phyloP scores from a whole-genome alignment of 2,329 filamentous ascomycete species.

The Diaporthe eres region DNA sequence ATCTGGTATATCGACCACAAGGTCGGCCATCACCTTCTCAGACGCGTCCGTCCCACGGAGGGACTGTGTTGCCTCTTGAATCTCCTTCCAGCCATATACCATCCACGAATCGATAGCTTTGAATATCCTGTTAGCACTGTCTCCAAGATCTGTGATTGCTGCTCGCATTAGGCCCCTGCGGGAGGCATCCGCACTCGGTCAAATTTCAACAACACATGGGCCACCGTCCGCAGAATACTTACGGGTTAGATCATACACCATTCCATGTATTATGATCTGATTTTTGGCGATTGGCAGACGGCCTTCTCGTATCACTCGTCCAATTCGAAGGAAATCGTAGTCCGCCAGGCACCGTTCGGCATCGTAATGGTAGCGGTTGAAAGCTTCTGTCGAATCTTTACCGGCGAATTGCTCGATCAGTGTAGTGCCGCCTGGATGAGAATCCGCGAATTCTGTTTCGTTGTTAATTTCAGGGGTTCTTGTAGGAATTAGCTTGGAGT shows the following conservation, averaged over 20 bases:
- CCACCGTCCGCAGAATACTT: background rate
- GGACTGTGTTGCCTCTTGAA: background rate
- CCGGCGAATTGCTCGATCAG: background rate
- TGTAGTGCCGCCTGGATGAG: background rate
- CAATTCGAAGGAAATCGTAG: constrained; percentile 12
- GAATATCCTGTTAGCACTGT: background rate
- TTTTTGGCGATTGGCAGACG: background rate
- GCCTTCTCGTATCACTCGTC: background rate
- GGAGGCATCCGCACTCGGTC: too few species aligned
- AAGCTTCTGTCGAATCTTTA: background rate
- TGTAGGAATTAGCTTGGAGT: fast-evolving
- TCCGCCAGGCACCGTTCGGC: background rate
- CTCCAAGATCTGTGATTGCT: background rate
- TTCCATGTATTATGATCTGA: background rate
- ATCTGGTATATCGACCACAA: background rate
- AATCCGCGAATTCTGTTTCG: background rate
- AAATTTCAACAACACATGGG: background rate
- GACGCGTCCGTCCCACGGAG: constrained; percentile 22
- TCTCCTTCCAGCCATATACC: background rate
- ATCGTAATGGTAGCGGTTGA: background rate
- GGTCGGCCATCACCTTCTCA: background rate
- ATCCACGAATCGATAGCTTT: background rate
- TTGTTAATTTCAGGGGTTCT: fast-evolving
- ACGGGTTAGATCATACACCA: constrained; percentile 15
- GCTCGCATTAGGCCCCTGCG: too few species aligned